Percentiles rank a stretch among this genome's conserved stretches.
phyloP scores from a whole-genome alignment of 306 rosid genomes.

The Vachellia collinsii region DNA sequence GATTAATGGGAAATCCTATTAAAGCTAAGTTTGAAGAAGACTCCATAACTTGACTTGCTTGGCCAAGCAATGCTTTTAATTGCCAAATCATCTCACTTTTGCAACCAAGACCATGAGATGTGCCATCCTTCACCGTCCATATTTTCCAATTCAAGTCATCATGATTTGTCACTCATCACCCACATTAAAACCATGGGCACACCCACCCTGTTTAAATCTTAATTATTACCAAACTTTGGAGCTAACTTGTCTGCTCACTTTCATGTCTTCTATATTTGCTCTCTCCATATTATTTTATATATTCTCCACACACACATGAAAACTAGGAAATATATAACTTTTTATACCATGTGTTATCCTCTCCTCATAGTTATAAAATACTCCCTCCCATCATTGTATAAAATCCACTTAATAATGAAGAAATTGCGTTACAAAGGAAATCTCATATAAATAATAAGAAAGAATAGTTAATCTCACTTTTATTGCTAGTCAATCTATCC shows the following conservation, averaged over 20 bases:
- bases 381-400: too few relatives aligned
- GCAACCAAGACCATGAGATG: neutral
- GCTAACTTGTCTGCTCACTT: neutral
- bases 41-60: neutral
- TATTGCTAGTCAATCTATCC: neutral
- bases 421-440: too few relatives aligned
- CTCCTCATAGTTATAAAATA: neutral
- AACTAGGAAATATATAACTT: neutral
- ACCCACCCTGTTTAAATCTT: neutral
- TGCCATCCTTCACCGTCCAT: neutral
- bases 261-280: neutral
- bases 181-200: conserved; percentile 7
- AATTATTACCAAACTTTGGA: too few relatives aligned
- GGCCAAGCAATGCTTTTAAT: neutral
- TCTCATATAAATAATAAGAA: too few relatives aligned
- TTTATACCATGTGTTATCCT: neutral
- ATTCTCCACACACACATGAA: neutral
- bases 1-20: neutral
- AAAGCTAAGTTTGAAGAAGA: neutral
- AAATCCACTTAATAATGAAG: too few relatives aligned
- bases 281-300: neutral
- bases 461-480: too few relatives aligned
- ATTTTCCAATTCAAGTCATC: neutral
- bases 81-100: neutral
- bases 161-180: neutral